Percentiles rank a stretch among this genome's conserved stretches.
Conservation (phyloP, 2,329 filamentous ascomycete species). For the Tolypocladium album region DNA sequence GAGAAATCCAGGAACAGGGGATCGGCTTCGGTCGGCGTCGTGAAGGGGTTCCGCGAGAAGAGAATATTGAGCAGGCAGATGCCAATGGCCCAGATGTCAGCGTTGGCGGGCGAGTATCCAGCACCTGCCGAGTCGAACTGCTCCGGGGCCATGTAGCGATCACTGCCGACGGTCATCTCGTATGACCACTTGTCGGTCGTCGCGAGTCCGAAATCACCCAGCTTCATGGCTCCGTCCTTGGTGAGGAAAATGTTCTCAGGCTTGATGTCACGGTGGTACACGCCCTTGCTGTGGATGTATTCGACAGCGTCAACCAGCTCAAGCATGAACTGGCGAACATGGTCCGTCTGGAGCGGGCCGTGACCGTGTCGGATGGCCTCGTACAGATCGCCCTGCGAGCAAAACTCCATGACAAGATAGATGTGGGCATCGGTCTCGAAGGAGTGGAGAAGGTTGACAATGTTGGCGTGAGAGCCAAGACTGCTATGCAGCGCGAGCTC, state of each 20-base stretch:
- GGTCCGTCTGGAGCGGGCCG: conserved; percentile 87
- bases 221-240: conserved; percentile 79
- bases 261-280: conserved; percentile 98
- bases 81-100: conserved; percentile 94
- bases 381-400: conserved; percentile 89
- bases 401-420: conserved; percentile 92
- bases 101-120: conserved; percentile 87
- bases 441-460: conserved; percentile 83
- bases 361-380: conserved; percentile 87
- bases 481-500: conserved; percentile 70
- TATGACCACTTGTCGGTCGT: conserved; percentile 84
- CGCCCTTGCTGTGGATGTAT: conserved; percentile 80
- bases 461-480: conserved; percentile 73
- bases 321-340: conserved; percentile 95
- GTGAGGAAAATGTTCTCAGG: conserved; percentile 97
- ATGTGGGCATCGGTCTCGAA: conserved; percentile 88
- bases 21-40: conserved; percentile 80
- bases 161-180: conserved; percentile 89
- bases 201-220: conserved; percentile 91
- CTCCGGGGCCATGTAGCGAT: conserved; percentile 98
- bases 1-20: conserved; percentile 89
- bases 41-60: conserved; percentile 95
- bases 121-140: conserved; percentile 83
- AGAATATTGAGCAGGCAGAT: conserved; percentile 94
- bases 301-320: conserved; percentile 83